Percentiles rank a stretch among this genome's conserved stretches.
phyloP scores from a whole-genome alignment of 371 early-diverging fungal genomes.

The Synchytrium microbalum region DNA sequence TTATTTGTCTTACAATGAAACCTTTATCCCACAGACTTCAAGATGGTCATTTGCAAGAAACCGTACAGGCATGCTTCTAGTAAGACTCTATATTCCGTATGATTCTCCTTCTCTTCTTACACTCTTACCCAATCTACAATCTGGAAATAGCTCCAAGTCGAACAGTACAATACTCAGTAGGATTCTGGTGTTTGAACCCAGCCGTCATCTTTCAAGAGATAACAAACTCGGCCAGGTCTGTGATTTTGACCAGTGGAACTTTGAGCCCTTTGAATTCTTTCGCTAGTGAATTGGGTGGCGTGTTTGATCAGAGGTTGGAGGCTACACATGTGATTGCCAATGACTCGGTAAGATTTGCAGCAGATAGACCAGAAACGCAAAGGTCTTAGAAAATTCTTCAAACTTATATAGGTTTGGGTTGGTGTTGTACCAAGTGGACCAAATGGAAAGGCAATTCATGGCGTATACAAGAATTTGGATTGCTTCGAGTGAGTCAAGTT shows the following conservation, averaged over 20 bases:
- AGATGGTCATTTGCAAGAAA: no score
- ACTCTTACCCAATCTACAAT: no score
- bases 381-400: neutral
- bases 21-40: no score
- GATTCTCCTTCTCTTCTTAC: no score
- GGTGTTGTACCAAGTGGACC: conserved; percentile 1
- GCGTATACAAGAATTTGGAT: conserved; percentile 37
- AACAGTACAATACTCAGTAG: conserved; percentile 3
- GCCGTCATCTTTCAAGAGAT: conserved; percentile 31
- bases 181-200: conserved; percentile 42
- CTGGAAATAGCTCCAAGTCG: no score
- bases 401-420: conserved; percentile 2
- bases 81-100: no score
- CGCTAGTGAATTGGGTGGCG: conserved; percentile 17
- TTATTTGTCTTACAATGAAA: no score
- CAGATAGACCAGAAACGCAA: no score
- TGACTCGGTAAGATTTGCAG: conserved; percentile 16
- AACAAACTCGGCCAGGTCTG: conserved; percentile 18
- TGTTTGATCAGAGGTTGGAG: conserved; percentile 22
- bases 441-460: conserved; percentile 1
- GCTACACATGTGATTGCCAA: conserved; percentile 22
- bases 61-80: no score
- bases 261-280: conserved; percentile 35
- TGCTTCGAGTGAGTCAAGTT: no score
- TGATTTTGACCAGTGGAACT: conserved; percentile 39